A percentile compares a stretch with the other conserved stretches of the same genome.
Evolutionary conservation across 2,329 filamentous ascomycete genomes (phyloP).

Genomic region (Fusarium sp.): DNA sequence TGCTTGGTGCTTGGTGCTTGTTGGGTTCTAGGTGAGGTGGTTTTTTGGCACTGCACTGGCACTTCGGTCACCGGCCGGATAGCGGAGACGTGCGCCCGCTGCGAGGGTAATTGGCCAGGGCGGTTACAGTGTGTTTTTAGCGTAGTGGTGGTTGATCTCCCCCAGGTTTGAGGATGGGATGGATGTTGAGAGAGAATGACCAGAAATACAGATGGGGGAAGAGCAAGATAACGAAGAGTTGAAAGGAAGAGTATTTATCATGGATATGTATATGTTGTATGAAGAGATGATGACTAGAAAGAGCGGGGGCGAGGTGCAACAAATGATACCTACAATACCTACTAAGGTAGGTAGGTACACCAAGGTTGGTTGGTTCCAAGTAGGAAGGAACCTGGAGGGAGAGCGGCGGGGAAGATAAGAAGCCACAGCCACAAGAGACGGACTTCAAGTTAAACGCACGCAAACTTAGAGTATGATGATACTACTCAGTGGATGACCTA

Average conservation of each 20-base stretch:
- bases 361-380: neutral
- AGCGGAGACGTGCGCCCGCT: conserved; percentile 41
- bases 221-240: conserved; percentile 1
- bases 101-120: conserved; percentile 30
- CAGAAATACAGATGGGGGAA: neutral
- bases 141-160: conserved; percentile 21
- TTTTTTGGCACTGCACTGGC: conserved; percentile 24
- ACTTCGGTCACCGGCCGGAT: conserved; percentile 42
- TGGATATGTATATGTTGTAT: neutral
- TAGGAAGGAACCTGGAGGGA: conserved; percentile 22
- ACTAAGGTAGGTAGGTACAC: neutral
- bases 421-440: conserved; percentile 24
- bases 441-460: conserved; percentile 15
- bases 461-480: conserved; percentile 16
- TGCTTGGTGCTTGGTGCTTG: conserved; percentile 9
- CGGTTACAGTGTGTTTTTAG: conserved; percentile 31
- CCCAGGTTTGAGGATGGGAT: conserved; percentile 11
- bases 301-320: conserved; percentile 6
- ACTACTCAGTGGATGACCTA: conserved; percentile 8
- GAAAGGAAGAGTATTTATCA: neutral
- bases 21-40: neutral
- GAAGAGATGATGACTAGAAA: conserved; percentile 12
- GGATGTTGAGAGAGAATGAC: neutral
- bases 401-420: conserved; percentile 41
- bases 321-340: neutral